A percentile compares a stretch with the other conserved stretches of the same genome.
These are phyloP conservation scores for Cladorrhinum samala DNA, from an alignment of 495 filamentous ascomycete genomes.

Conservation along the genomic window DNA sequence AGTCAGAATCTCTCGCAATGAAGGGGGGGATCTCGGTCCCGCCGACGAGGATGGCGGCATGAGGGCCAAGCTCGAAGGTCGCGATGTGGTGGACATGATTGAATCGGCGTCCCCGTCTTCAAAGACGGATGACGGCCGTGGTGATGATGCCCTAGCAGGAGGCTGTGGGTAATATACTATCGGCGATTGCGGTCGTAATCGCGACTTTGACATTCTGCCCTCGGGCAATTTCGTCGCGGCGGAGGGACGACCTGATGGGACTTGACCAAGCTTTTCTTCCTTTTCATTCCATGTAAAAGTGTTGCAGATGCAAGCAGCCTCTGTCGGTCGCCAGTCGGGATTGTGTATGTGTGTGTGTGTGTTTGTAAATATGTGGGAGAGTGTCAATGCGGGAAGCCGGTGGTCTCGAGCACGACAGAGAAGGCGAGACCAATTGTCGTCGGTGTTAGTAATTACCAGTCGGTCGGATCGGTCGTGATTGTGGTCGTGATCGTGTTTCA, in stretches of 20 bases:
- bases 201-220: conserved; percentile 42
- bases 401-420: conserved; percentile 11
- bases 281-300: conserved; percentile 21
- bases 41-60: conserved; percentile 26
- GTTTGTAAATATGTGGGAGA: conserved; percentile 12
- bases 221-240: conserved; percentile 1
- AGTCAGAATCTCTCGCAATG: conserved; percentile 78
- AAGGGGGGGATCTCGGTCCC: conserved; percentile 59
- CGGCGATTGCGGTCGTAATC: conserved; percentile 37
- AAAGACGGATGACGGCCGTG: conserved; percentile 32
- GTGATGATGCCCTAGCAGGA: conserved; percentile 32
- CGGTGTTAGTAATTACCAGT: not conserved
- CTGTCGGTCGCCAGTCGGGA: conserved; percentile 27
- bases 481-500: too few relatives aligned
- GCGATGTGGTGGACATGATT: conserved; percentile 37
- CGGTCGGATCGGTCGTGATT: not conserved
- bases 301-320: conserved; percentile 21
- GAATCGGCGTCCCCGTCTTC: conserved; percentile 38
- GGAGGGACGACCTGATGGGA: conserved; percentile 1
- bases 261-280: conserved; percentile 7
- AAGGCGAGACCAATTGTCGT: conserved; percentile 11
- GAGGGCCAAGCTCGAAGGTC: conserved; percentile 42
- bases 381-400: conserved; percentile 18
- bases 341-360: conserved; percentile 22
- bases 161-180: conserved; percentile 33